Base-by-base conservation (phyloP, 345 rosid species). In the Ailanthus altissimus region DNA sequence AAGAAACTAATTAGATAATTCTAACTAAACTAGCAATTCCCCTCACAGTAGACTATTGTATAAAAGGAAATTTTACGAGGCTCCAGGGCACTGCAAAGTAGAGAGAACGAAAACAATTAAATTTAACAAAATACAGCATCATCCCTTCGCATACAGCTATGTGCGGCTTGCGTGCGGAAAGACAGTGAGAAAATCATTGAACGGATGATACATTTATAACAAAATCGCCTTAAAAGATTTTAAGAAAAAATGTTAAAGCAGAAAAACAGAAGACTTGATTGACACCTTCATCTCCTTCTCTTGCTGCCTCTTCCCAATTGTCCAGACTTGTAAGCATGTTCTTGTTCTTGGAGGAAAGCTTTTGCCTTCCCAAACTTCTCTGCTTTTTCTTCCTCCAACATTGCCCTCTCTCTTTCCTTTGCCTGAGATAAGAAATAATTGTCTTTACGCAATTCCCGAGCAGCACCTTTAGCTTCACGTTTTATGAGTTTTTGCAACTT, bases 341-440 rank as follows among this genome's bases (percentile, higher is more conserved):
- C 94, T 80, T 96, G 97, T 57, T 96, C 99, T 85, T 96, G 98
- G 66, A 96, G 93, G 80, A 92, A 93, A 69, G 98, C 97, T 61
- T 77, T 79, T 20, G 88, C 87, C 81, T 82, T 83, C n/a, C 97
- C 97, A 42, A 87, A 88, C 53, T 85, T 89, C 84, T 91, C 98
- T 8, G 85, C 79, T 68, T 86, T 91, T 84, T 93, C 99, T 81
- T 85, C 83, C 58, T 86, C 89, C 8, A 43, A 21, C 57, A 12
- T 46, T 25, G 85, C 85, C 81, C 81, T 90, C n/a, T 89, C 92
- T 71, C 81, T 92, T 68, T 89, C 89, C 83, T 90, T 92, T 64
- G 86, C 91, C 62, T 79, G 86, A 12, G 77, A 73, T 40, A 87
- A 73, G 89, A 86, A 89, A 67, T 80, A 47, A 77, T 84, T 89